These are phyloP conservation scores for Rhizopus sp. DNA, from an alignment of 371 early-diverging fungal genomes.

Conservation along the genomic window DNA sequence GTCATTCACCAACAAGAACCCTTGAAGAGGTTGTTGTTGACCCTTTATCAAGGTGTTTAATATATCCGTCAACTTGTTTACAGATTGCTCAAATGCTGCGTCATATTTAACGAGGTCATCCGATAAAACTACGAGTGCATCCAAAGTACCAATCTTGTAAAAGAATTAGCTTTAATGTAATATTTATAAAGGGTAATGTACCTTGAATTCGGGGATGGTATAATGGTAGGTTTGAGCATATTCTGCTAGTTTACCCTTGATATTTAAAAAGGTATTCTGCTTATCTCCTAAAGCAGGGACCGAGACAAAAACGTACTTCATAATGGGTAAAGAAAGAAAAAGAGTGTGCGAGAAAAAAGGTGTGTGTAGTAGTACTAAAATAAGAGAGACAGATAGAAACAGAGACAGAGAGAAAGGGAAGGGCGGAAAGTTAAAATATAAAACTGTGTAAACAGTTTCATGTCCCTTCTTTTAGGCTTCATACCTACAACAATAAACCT, in stretches of 20 bases:
- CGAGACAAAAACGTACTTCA: slow-evolving; percentile 54
- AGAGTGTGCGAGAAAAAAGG: background rate
- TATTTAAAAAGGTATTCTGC: slow-evolving; percentile 47
- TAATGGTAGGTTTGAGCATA: slow-evolving; percentile 44
- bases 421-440: slow-evolving; percentile 2
- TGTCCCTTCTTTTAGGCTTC: background rate
- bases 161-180: background rate
- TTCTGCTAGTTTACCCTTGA: slow-evolving; percentile 44
- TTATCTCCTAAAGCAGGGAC: slow-evolving; percentile 53
- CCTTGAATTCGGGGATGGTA: slow-evolving; percentile 61
- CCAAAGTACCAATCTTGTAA: slow-evolving; percentile 89
- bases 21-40: slow-evolving; percentile 39
- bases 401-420: background rate
- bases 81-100: slow-evolving; percentile 69
- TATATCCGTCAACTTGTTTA: slow-evolving; percentile 81
- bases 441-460: background rate
- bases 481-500: background rate
- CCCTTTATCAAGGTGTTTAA: slow-evolving; percentile 65
- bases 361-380: too few relatives aligned
- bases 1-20: slow-evolving; percentile 76
- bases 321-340: slow-evolving; percentile 9
- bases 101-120: slow-evolving; percentile 93
- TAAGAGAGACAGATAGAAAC: background rate
- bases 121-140: slow-evolving; percentile 85
- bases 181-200: slow-evolving; percentile 5